Conservation (phyloP, 805 yeast genomes). For the Wickerhamomyces pijperi region DNA sequence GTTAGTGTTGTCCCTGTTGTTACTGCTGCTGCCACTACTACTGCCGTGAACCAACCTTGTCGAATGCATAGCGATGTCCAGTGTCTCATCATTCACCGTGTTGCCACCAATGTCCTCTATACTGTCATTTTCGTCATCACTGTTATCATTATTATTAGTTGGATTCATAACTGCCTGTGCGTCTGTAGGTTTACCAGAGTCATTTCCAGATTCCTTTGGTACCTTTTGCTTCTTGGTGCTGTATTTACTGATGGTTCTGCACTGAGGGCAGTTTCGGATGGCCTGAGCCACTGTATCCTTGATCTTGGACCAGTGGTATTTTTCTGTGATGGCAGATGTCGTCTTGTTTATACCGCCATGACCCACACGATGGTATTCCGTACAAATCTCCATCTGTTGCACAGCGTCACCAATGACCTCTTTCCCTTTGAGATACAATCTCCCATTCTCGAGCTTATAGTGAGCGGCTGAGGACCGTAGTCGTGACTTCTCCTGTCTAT, state of each 20-base stretch:
- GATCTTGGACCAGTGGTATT: slow-evolving; percentile 85
- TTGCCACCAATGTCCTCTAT: too few relatives aligned
- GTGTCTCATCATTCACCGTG: too few relatives aligned
- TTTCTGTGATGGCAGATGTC: slow-evolving; percentile 64
- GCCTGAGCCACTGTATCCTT: slow-evolving; percentile 80
- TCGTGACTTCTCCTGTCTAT: slow-evolving; percentile 80
- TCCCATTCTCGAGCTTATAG: slow-evolving; percentile 61
- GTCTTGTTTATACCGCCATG: slow-evolving; percentile 90
- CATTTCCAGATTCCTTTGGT: slow-evolving; percentile 3
- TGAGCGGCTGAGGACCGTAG: slow-evolving; percentile 71
- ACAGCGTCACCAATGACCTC: slow-evolving; percentile 76
- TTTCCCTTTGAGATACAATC: slow-evolving; percentile 61
- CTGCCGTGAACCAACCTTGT: too few relatives aligned
- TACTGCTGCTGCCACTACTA: too few relatives aligned
- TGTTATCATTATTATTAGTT: not conserved
- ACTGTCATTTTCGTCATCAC: slow-evolving; percentile 1
- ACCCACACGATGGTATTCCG: slow-evolving; percentile 51
- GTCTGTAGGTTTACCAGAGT: too few relatives aligned
- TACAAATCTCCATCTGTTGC: slow-evolving; percentile 65
- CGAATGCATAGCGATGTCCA: too few relatives aligned
- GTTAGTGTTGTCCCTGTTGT: too few relatives aligned
- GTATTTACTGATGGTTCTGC: slow-evolving; percentile 25
- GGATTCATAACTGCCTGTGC: too few relatives aligned
- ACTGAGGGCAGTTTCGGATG: slow-evolving; percentile 63
- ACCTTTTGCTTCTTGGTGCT: slow-evolving; percentile 7